Evolutionary conservation across 2,329 filamentous ascomycete species (phyloP), one percentile per base, ranked within the genome.

Genomic region (Clarireedia paspali): DNA sequence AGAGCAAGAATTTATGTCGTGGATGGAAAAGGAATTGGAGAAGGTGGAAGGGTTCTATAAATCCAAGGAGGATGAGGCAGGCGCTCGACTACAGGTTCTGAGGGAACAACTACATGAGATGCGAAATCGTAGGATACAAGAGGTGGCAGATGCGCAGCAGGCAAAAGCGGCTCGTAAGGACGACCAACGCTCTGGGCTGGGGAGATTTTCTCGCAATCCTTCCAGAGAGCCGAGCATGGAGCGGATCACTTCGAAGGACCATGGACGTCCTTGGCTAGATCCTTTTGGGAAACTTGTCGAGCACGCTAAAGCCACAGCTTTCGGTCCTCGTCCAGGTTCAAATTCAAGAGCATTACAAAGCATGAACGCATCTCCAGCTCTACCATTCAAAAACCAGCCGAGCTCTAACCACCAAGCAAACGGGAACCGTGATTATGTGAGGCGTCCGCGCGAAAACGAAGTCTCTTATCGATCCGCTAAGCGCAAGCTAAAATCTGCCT

Each of bases 1-100:
- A 17, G 85, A 95, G 70, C 80, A 79, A n/a, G 89, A 96, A 14
- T 97, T 99, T 68, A 92, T 91, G 70, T 73, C 77, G 0, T 99
- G 94, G 66, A 75, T 99, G 53, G 89, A 96, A 64, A 75, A 75
- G 9, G 88, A 99, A 72, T 75, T 99, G 14, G 78, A 85, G n/a
- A 99, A 97, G 72, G 89, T 99, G 10, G 91, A 99, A 68, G 73
- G 76, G 0, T 99, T 99, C 67, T 97, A 97, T 74, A 84, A 82
- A 63, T 74, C 82, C 62, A 96, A 96, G 68, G 94, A 99, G 68
- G 80, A 88, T 27, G 89, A 96, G 68, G 89, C 92, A 0, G 87
- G 83, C 0, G 75, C 85, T 54, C 82, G 91, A 2, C 74, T 96
- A 24, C 74, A 76, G 0, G 70, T 87, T 4, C 76, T 99, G 47